Base-by-base conservation (phyloP, 75 land plant genomes). In the Picea sitchensis region DNA sequence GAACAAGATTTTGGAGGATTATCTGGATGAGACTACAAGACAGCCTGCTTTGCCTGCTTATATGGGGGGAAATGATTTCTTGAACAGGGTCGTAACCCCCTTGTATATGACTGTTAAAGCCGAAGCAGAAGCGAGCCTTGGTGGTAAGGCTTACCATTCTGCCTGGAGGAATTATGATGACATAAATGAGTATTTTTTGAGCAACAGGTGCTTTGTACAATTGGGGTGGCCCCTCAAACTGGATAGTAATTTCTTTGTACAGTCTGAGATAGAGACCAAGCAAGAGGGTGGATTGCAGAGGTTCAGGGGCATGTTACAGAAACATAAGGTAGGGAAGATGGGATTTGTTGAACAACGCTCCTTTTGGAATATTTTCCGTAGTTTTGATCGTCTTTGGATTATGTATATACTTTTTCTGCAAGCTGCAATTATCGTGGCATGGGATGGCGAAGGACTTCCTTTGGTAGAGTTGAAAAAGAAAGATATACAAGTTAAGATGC, bases 151-250 rank as follows among this genome's bases (percentile, higher is more conserved):
- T 12, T 92, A 94, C 12, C 98, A 95, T 82, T 88, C 96, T 18
- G 89, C 91, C 23, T 95, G 98, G 98, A 86, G 98, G 75, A 95
- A 95, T 63, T 95, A 95, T 72, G 98, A 95, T 78, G 98, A 95
- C 78, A 83, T 95, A 31, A 95, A 95, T 78, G 98, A 95, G 84
- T 95, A 85, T 71, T 95, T 95, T 82, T 95, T 96, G 96, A 84
- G 79, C 44, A 72, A 79, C 61, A 75, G 89, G 73, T 90, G 91
- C 75, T 89, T 93, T 58, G 57, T 77, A 23, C 86, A 82, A 61
- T 36, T 95, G 62, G 73, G 80, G 15, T 95, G 98, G 98, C 98
- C 98, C 0, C 67, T 93, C 65, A 78, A 89, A 57, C 8, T 54
- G 38, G 74, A 81, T 57, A 83, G 84, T 44, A 88, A 82, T 67